Percentiles rank a stretch among this genome's conserved stretches.
Conservation (phyloP, 176 grass and related monocot species). For the Canna indica region DNA sequence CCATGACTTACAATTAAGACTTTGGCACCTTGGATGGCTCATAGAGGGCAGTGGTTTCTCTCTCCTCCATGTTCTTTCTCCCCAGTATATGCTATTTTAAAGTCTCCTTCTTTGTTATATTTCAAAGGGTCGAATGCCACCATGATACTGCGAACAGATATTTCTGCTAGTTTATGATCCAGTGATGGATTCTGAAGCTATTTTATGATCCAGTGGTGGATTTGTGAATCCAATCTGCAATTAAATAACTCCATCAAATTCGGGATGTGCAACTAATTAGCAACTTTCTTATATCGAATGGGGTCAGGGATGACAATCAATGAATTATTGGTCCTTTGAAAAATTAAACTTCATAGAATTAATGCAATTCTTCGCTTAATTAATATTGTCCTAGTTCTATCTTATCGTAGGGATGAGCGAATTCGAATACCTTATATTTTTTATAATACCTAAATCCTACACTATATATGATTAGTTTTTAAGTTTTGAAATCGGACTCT, state of each 20-base stretch:
- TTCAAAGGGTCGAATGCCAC: background rate
- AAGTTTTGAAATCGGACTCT: too few relatives aligned
- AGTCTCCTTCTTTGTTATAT: background rate
- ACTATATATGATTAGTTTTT: too few relatives aligned
- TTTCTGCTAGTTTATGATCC: too few relatives aligned
- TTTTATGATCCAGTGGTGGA: background rate
- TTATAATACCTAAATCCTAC: too few relatives aligned
- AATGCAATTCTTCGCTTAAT: too few relatives aligned
- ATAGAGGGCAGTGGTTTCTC: background rate
- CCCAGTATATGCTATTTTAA: background rate
- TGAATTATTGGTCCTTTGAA: conserved; percentile 9
- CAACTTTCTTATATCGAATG: background rate
- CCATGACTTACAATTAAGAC: background rate
- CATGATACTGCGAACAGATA: background rate
- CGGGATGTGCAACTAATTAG: background rate
- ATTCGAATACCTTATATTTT: too few relatives aligned
- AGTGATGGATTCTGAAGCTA: background rate
- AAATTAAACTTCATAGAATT: too few relatives aligned
- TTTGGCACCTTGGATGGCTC: background rate
- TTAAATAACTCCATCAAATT: background rate
- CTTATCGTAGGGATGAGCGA: too few relatives aligned
- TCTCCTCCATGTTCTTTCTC: background rate
- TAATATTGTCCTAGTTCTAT: too few relatives aligned
- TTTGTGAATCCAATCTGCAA: background rate
- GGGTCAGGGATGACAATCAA: background rate